Base-by-base conservation (phyloP, 2,329 filamentous ascomycete genomes). In the Colletotrichum coccodes region DNA sequence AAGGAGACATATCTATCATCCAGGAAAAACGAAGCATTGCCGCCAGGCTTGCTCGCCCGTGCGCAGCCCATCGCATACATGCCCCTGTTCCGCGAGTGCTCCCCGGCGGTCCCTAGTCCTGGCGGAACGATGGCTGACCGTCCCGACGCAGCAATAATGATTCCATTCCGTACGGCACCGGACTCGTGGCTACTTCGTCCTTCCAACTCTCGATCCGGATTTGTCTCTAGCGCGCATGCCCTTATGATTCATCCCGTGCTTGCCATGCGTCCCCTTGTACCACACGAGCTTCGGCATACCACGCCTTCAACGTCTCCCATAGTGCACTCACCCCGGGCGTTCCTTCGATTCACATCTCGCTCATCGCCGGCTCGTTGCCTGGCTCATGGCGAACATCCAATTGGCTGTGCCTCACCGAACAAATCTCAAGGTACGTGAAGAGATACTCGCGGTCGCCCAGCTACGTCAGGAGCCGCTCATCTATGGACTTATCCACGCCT, bases 301-400 rank as follows among this genome's bases (percentile, higher is more conserved):
- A 67, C 60, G 52, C 50, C 28, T 50, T 44, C 59, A 67, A 67
- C 50, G 59, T 49, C 52, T 36, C 16, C 18, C n/a, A 26, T 8
- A n/a, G 40, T 18, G 18, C 30, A 40, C 56, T 26, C 21, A 16
- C 18, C 54, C 26, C 11, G 21, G n/a, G 28, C 14, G 26, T 34
- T 36, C 28, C 32, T 46, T n/a, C 18, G 28, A 8, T 23, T 28
- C 46, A 38, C 9, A 21, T 42, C 23, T 12, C 38, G 5, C 4
- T 38, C 40, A 40, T 21, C 40, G 30, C 40, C 14, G 38, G 2
- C 28, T 26, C 28, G 21, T n/a, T 46, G 28, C 40, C n/a, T 28
- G 40, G 28, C 28, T 11, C 12, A 16, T n/a, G n/a, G 42, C 2
- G 26, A 40, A 32, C 34, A 23, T 18, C 30, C 18, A n/a, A 26